These are phyloP conservation scores for Flaveria brownii DNA, from an alignment of 129 eudicot genomes.

Conservation along the genomic window DNA sequence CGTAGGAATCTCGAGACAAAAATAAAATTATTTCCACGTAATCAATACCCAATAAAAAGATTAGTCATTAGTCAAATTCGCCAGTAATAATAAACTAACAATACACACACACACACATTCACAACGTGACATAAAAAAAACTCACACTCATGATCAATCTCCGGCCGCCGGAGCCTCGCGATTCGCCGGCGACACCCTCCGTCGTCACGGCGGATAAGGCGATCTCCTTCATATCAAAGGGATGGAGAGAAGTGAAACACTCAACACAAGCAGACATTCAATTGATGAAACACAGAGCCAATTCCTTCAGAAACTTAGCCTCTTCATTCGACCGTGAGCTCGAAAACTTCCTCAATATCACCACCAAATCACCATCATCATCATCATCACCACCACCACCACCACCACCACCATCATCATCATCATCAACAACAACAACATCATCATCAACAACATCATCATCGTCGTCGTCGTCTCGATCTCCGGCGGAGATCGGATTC, in stretches of 20 bases:
- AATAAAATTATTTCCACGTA: background rate
- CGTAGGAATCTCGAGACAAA: background rate
- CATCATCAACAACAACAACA: slow-evolving; percentile 20
- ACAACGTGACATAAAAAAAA: background rate
- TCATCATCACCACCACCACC: slow-evolving; percentile 55
- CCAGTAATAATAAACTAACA: background rate
- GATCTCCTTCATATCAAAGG: slow-evolving; percentile 72
- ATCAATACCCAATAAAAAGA: background rate
- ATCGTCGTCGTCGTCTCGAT: slow-evolving; percentile 32
- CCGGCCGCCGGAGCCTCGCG: slow-evolving; percentile 46
- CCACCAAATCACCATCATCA: slow-evolving; percentile 58
- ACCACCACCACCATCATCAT: slow-evolving; percentile 52
- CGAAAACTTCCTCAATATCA: slow-evolving; percentile 79
- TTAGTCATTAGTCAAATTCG: background rate
- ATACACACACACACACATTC: background rate
- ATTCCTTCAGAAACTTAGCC: slow-evolving; percentile 76
- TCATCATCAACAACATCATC: background rate
- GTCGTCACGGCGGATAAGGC: slow-evolving; percentile 79
- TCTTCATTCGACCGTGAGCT: slow-evolving; percentile 66
- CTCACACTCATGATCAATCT: slow-evolving; percentile 42
- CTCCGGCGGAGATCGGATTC: slow-evolving; percentile 73
- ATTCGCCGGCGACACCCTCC: slow-evolving; percentile 41
- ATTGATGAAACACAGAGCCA: slow-evolving; percentile 72
- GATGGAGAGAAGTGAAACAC: slow-evolving; percentile 86
- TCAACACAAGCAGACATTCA: slow-evolving; percentile 91